These are phyloP conservation scores for Gyromitra esculenta DNA, from an alignment of 2,329 filamentous ascomycete genomes.

Conservation along the genomic window DNA sequence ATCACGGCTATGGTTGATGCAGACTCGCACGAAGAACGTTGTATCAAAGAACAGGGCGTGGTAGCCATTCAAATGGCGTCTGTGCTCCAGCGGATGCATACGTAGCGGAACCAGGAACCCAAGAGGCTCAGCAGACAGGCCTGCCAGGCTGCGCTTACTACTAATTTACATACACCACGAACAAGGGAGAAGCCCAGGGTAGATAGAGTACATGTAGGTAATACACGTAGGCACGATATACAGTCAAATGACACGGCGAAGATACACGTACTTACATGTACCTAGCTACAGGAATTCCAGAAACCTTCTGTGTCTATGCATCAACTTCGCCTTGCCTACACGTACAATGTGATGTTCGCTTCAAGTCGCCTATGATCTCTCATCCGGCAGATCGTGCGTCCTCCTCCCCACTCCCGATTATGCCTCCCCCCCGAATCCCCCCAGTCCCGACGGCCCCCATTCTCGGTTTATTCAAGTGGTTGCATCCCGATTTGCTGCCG, in stretches of 20 bases:
- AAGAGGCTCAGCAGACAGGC: slow-evolving; percentile 38
- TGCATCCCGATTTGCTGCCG: slow-evolving; percentile 43
- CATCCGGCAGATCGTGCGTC: slow-evolving; percentile 17
- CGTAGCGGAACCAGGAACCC: slow-evolving; percentile 5
- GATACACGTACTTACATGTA: slow-evolving; percentile 10
- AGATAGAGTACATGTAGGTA: too few relatives aligned
- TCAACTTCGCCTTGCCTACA: background rate
- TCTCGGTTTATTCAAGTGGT: slow-evolving; percentile 24
- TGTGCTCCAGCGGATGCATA: slow-evolving; percentile 22
- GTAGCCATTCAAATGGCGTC: slow-evolving; percentile 44
- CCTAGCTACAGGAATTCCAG: background rate
- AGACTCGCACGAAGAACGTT: slow-evolving; percentile 30
- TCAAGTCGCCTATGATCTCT: slow-evolving; percentile 6
- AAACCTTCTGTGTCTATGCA: slow-evolving; percentile 10
- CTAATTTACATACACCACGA: slow-evolving; percentile 24
- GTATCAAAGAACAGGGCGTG: slow-evolving; percentile 37
- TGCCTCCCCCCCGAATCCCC: slow-evolving; percentile 21
- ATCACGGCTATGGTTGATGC: slow-evolving; percentile 24
- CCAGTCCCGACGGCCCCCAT: slow-evolving; percentile 38
- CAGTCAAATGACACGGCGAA: background rate
- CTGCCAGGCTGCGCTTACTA: slow-evolving; percentile 12
- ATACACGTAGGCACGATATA: too few relatives aligned
- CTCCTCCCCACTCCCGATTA: slow-evolving; percentile 5
- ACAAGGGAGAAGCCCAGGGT: background rate
- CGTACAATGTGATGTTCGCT: background rate